Evolutionary conservation across 2,329 filamentous ascomycete species (phyloP).

Genomic region (Epichloe coenophiala): DNA sequence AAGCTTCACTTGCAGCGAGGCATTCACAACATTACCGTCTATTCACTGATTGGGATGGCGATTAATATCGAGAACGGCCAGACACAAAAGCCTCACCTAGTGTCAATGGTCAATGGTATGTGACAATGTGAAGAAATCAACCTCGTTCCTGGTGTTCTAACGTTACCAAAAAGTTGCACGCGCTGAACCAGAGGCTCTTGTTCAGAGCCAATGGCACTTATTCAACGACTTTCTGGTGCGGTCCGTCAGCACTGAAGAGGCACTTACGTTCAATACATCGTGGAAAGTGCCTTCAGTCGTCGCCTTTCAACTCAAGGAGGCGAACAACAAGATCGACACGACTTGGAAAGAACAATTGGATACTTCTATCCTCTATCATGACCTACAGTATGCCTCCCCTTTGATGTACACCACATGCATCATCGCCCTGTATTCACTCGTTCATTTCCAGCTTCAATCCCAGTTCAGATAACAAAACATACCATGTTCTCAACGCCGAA

Average conservation of each 20-base stretch:
- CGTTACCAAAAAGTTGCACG: conserved; percentile 40
- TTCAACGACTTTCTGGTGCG: conserved; percentile 96
- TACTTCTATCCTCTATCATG: conserved; percentile 69
- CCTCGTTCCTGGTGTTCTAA: neutral
- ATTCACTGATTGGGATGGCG: conserved; percentile 81
- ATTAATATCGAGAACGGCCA: conserved; percentile 80
- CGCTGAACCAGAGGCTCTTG: conserved; percentile 43
- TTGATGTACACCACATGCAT: conserved; percentile 1
- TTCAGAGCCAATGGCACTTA: conserved; percentile 72
- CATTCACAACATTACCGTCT: conserved; percentile 71
- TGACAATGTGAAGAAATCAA: neutral
- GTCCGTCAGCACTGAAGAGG: conserved; percentile 66
- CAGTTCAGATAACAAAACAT: conserved; percentile 31
- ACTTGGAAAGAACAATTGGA: conserved; percentile 79
- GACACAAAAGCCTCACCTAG: conserved; percentile 77
- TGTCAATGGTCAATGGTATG: conserved; percentile 77
- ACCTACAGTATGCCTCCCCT: conserved; percentile 34
- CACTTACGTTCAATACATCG: conserved; percentile 71
- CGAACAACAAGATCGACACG: conserved; percentile 70
- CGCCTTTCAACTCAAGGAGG: conserved; percentile 69
- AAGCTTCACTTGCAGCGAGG: conserved; percentile 66
- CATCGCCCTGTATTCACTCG: conserved; percentile 4
- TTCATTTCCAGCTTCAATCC: conserved; percentile 23
- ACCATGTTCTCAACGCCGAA: conserved; percentile 40
- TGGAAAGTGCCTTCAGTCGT: conserved; percentile 92